Evolutionary conservation across 805 yeast genomes (phyloP), one percentile per base, ranked within the genome.

Genomic region (Myxozyma mucilagina): DNA sequence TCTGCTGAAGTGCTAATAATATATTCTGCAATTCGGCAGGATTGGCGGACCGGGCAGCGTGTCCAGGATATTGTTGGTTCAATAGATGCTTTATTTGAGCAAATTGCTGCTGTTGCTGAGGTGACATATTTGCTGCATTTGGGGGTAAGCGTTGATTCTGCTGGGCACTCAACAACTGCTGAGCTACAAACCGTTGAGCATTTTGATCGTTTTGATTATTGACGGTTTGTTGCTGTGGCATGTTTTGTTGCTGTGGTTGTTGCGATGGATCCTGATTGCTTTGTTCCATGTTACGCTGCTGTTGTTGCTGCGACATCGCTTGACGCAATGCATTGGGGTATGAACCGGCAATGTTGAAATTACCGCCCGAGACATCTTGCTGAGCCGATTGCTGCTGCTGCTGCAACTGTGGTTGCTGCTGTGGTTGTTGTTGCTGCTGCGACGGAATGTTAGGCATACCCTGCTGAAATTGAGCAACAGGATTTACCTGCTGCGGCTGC

Each of bases 251-350:
- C 7, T 24, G 36, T 13, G 29, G 43, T 4, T 24, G 29, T 24
- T 20, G 45, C 10, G 14, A 47, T 60, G 24, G 42, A 56, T 10
- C 42, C 43, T 10, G 31, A 31, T 35, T 60, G 60, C 38, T 24
- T 24, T 24, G 29, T 24, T 60, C 60, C 18, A 42, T 20, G n/a
- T 47, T 45, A 5, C 42, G 44, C 13, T 42, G 45, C 24, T 42
- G 58, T 47, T 58, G 59, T 41, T 61, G 64, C 44, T 56, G 60
- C 9, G 57, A 43, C 63, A 61, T 61, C n/a, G 58, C 36, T 45
- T 63, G 67, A 24, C 65, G 51, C 18, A 63, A 47, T 3, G 62
- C 65, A 29, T 57, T 56, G 48, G 55, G 61, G 38, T 63, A 63
- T 4, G 56, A 36, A 14, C 48, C 60, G 18, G 67, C 56, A 11